Base-by-base conservation (phyloP, 2,329 filamentous ascomycete species). In the Penicillium sp. region DNA sequence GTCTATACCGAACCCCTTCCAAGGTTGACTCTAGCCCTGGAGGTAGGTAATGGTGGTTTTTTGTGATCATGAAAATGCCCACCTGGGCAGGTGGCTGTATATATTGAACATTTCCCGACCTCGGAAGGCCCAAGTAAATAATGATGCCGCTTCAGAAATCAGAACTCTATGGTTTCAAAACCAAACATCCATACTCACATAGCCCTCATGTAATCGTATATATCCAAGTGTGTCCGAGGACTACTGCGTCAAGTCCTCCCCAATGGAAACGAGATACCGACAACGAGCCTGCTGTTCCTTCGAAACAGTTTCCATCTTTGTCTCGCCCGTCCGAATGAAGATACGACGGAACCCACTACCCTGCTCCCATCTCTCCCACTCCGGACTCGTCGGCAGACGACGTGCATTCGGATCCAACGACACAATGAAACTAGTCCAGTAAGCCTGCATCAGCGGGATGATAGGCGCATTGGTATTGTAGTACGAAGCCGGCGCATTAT, bases 391-490 rank as follows among this genome's bases (percentile, higher is more conserved):
- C 0, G 58, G 36, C 42, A 71, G 58, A 8, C 83, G 77, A 51
- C 79, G 71, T 14, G 63, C 76, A 66, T 92, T 92, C 0, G 89
- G 89, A 68, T 92, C 78, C 36, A 85, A 79, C 0, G 77, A 78
- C 24, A 82, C 75, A 56, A 92, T 85, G 67, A 92, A 92, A 59
- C 85, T 89, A 1, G 85, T 83, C 87, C 88, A 92, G 70, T 91
- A 92, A 0, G 79, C 81, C 65, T 90, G 86, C 27, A 89, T 81
- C 0, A 88, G 72, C 0, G 82, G 77, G 1, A 88, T 79, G 5
- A 88, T 84, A 0, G 67, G 66, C 1, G 75, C 80, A 59, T 91
- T 91, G 3, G 75, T 77, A 0, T 74, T 67, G 7, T 69, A 68
- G 61, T 90, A 91, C 44, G 82, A 86, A 2, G 66, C 65, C 0